Evolutionary conservation across 495 filamentous ascomycete species (phyloP), one percentile per base, ranked within the genome.

Genomic region (Talaromyces liani): DNA sequence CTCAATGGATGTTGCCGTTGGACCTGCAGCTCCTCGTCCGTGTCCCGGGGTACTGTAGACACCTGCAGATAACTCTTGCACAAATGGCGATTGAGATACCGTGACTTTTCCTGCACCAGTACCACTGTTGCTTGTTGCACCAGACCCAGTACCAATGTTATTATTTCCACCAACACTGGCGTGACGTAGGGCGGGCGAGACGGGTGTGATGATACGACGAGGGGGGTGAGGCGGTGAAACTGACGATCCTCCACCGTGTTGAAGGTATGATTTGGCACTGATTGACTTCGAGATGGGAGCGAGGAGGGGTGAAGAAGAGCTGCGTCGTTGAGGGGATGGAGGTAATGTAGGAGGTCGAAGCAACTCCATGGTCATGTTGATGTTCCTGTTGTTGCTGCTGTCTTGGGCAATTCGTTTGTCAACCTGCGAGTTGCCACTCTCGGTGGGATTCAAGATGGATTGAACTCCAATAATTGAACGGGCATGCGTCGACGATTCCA

Each of bases 151-250:
- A 36, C 9, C 6, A 10, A 12, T 14, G 29, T 18, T 36, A 58
- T 58, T 14, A 73, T 70, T 14, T 8, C 72, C 75, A 55, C 66
- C 66, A 2, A 65, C 61, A 58, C 70, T 64, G 12, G 74, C 71
- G 60, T 79, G 75, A 12, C 77, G 73, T 51, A 74, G 74, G 3
- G 82, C 77, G 22, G 88, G 88, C 16, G 88, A 90, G 62, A 80
- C 79, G 22, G 89, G 88, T 36, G 84, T 87, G 67, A 90, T 77
- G n/a, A 86, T 80, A 61, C 80, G 79, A 57, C 85, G 80, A 22
- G 73, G 69, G 65, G 68, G 71, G 27, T 62, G 60, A 65, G 64
- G 76, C 54, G 73, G 73, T 60, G 70, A 82, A 58, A 77, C 70
- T 4, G 72, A 75, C 64, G 63, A 66, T 64, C 57, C 67, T 60